Conservation (phyloP, 2,329 filamentous ascomycete species). For the Fusarium nanum region DNA sequence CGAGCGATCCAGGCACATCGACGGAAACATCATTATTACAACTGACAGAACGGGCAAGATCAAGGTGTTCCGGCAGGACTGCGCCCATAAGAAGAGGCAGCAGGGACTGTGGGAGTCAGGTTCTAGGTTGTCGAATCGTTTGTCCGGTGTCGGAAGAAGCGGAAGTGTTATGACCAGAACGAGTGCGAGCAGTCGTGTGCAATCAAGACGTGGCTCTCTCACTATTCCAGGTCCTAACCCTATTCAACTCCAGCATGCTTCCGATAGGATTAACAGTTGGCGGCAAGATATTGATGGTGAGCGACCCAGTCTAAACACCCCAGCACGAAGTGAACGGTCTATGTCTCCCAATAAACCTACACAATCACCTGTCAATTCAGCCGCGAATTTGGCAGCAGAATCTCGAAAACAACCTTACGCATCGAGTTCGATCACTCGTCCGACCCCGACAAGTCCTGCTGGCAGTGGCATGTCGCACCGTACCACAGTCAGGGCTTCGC, state of each 20-base stretch:
- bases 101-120: slow-evolving; percentile 82
- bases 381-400: slow-evolving; percentile 58
- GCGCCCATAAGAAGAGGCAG: slow-evolving; percentile 82
- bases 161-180: slow-evolving; percentile 67
- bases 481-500: slow-evolving; percentile 42
- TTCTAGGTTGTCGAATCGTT: slow-evolving; percentile 78
- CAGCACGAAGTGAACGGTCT: slow-evolving; percentile 64
- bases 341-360: slow-evolving; percentile 63
- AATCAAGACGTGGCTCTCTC: slow-evolving; percentile 67
- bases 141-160: slow-evolving; percentile 69
- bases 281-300: slow-evolving; percentile 71
- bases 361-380: slow-evolving; percentile 53
- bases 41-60: slow-evolving; percentile 89
- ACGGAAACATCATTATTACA: slow-evolving; percentile 92
- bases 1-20: slow-evolving; percentile 77
- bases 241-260: slow-evolving; percentile 51
- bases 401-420: slow-evolving; percentile 59
- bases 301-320: slow-evolving; percentile 54
- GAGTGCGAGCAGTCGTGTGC: slow-evolving; percentile 60
- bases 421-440: slow-evolving; percentile 44
- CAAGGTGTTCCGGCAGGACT: slow-evolving; percentile 96
- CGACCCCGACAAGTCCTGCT: slow-evolving; percentile 54
- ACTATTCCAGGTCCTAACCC: slow-evolving; percentile 48
- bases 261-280: slow-evolving; percentile 90
- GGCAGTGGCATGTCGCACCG: slow-evolving; percentile 48